phyloP scores from a whole-genome alignment of 345 rosid genomes.

The Dovyalis caffra region DNA sequence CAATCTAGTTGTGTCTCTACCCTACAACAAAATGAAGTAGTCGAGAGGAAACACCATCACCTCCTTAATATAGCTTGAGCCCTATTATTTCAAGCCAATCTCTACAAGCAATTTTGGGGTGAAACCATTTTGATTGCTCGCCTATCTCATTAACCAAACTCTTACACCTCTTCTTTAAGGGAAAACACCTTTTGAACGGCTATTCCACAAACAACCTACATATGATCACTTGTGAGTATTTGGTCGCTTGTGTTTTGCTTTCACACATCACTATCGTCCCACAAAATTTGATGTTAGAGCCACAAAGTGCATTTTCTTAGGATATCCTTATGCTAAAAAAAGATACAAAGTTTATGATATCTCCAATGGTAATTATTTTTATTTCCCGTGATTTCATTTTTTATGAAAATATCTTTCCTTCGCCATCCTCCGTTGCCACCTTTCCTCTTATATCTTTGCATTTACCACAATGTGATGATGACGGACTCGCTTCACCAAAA shows the following conservation, averaged over 20 bases:
- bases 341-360: not conserved
- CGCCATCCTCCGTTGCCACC: too few relatives aligned
- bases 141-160: not conserved
- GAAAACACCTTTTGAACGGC: not conserved
- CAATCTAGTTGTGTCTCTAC: not conserved
- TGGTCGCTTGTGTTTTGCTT: conserved; percentile 5
- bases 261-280: not conserved
- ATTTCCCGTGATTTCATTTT: too few relatives aligned
- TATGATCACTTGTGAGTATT: not conserved
- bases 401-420: too few relatives aligned
- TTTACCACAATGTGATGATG: not conserved
- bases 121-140: not conserved
- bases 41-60: not conserved
- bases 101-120: not conserved
- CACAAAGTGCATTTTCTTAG: not conserved
- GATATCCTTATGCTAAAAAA: not conserved
- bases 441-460: not conserved
- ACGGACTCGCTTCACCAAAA: not conserved
- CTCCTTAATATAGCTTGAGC: not conserved
- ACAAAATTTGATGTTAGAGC: not conserved
- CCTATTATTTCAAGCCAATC: not conserved
- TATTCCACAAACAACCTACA: not conserved
- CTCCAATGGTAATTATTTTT: too few relatives aligned
- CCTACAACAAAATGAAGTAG: not conserved
- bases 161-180: not conserved